Evolutionary conservation across 768 basidiomycete species (phyloP), one percentile per base, ranked within the genome.

Genomic region (Boletus eberwhitei): DNA sequence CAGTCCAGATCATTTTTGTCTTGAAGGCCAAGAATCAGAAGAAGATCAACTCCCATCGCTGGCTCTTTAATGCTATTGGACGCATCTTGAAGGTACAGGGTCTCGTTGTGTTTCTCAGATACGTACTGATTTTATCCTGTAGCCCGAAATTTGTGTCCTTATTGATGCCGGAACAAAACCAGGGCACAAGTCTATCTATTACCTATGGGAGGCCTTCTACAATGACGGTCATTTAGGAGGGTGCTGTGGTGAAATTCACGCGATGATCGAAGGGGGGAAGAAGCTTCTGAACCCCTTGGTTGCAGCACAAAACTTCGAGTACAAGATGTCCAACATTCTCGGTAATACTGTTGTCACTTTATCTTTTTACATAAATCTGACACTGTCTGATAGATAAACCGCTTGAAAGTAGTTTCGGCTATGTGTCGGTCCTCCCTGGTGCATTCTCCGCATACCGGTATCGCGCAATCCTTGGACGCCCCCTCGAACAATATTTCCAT

Each of bases 271-370:
- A 70, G 91, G 92, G 16, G 93, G 93, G 41, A 86, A 72, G 72
- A 97, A 97, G 71, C 82, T 98, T 24, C 70, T 98, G 56, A 98
- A 98, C 65, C 95, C 93, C 19, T 75, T 94, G 46, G 82, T 98
- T 31, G 95, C 95, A 8, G 93, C 95, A 16, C 95, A 98, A 71
- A 97, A 98, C 73, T 95, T 95, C 63, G 93, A 95, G 74, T 97
- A 97, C 76, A 97, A 93, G 75, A 96, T 98, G 91, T 94, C 92
- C 42, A 97, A 98, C 73, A 97, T 98, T 66, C 77, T 98, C 29
- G 89, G 87, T 85, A 61, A 50, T 76, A 52, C 32, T 21, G 32
- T n/a, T 9, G 8, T 45, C 21, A 44, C 11, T 21, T 48, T n/a
- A 38, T 41, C 49, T 42, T 55, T 1, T 53, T 42, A 12, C 36